phyloP scores from a whole-genome alignment of 2,329 filamentous ascomycete species.

The Albifimbria verrucaria region DNA sequence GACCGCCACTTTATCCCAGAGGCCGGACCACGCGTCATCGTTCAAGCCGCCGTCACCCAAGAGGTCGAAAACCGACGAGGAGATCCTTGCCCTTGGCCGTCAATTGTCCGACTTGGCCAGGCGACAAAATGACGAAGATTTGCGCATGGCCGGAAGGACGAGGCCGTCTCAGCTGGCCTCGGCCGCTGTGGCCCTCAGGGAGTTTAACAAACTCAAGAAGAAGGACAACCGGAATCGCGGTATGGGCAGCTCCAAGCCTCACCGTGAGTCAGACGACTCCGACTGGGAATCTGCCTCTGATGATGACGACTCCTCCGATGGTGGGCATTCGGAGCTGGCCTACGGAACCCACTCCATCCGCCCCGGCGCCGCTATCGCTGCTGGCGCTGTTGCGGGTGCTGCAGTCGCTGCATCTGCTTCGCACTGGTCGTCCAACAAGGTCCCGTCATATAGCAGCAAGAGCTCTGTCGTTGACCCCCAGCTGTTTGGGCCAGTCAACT shows the following conservation, averaged over 20 bases:
- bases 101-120: slow-evolving; percentile 51
- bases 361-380: slow-evolving; percentile 17
- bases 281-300: slow-evolving; percentile 58
- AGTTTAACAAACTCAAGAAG: slow-evolving; percentile 32
- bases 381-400: slow-evolving; percentile 35
- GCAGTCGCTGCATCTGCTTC: slow-evolving; percentile 38
- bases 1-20: background rate
- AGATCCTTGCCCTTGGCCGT: slow-evolving; percentile 54
- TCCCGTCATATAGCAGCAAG: slow-evolving; percentile 29
- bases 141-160: slow-evolving; percentile 34
- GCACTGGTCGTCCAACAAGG: slow-evolving; percentile 19
- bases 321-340: slow-evolving; percentile 36
- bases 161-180: slow-evolving; percentile 25
- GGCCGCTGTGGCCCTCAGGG: slow-evolving; percentile 37
- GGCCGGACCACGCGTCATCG: slow-evolving; percentile 5
- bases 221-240: slow-evolving; percentile 32
- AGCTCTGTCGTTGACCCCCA: slow-evolving; percentile 54
- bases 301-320: slow-evolving; percentile 36
- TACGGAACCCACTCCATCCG: slow-evolving; percentile 26
- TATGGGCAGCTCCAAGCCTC: slow-evolving; percentile 37
- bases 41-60: slow-evolving; percentile 9
- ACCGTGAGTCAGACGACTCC: slow-evolving; percentile 38
- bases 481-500: slow-evolving; percentile 59
- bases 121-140: slow-evolving; percentile 48
- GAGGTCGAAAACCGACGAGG: slow-evolving; percentile 49